Base-by-base conservation (phyloP, 495 filamentous ascomycete species). In the Daldinia decipiens region DNA sequence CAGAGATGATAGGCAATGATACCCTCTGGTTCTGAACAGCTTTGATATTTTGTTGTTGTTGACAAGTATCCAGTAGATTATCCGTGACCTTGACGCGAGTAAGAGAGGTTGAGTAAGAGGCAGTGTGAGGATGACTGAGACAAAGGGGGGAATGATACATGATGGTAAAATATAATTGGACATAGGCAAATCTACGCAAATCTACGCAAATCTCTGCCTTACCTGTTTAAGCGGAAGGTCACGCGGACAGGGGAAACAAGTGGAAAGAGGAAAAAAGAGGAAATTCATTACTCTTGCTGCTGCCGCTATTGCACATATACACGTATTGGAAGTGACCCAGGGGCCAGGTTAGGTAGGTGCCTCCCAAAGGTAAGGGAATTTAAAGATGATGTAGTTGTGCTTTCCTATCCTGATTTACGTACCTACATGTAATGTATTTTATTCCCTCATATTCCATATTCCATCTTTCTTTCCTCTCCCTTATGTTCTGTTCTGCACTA, bases 1-100 rank as follows among this genome's bases (percentile, higher is more conserved):
- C 70, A 72, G 61, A 65, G 62, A 73, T 70, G 73, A 77, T 68
- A 73, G 67, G 73, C 75, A 75, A 77, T 75, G 75, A 77, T 77
- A 77, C 75, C 73, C 75, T 72, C 75, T 72, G 68, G 59, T 77
- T 77, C 68, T 55, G 62, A 75, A 53, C 38, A 52, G 43, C 8
- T n/a, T 57, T 59, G 45, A 55, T 13, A 19, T 47, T 65, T 31
- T 11, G 31, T 27, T 53, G 39, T 43, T 34, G 9, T 47, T 47
- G 19, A 24, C 19, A 47, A 47, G 17, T 12, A 21, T 9, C 17
- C 6, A 24, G 17, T 47, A 24, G 43, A 40, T 40, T 15, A 4
- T 17, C 39, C 39, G 39, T 40, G 39, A 17, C 5, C 24, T 21
- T 21, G 43, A 24, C 11, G 19, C 24, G 17, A 47, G 19, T 47